Base-by-base conservation (phyloP, 192 early-diverging fungal genomes). In the Entomortierella lignicola region DNA sequence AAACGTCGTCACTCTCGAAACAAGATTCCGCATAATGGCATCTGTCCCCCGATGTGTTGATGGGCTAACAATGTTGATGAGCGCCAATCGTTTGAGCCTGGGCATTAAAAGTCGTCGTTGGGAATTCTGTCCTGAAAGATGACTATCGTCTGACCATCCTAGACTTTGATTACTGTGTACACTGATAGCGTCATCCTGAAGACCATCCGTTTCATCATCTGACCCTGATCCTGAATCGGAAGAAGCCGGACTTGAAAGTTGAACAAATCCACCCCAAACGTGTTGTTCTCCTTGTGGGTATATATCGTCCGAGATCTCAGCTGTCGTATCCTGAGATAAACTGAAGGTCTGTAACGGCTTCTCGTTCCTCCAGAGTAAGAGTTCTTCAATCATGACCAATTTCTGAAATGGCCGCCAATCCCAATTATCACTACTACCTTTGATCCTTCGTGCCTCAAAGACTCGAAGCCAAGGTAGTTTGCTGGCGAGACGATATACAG, bases 31-130 rank as follows among this genome's bases (percentile, higher is more conserved):
- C 62, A 72, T 65, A 1, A 60, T 31, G 0, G 41, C 26, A n/a
- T 72, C 71, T 0, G 71, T 72, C 3, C 71, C 71, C 0, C 71
- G 55, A 52, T 72, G 44, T 12, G 56, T 58, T 26, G 71, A 50
- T 18, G 71, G 61, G 17, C 71, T 72, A 20, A 64, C 71, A 53
- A 72, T 65, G 56, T 72, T 72, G 56, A 72, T 60, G 11, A 72
- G 48, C 0, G 62, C 71, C 20, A 72, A 47, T 43, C 50, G 44
- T n/a, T 44, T 58, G 12, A 72, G 63, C 17, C 41, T 34, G 1
- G 62, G 71, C 39, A 72, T 61, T 12, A 71, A 26, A 20, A 10
- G 25, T 41, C 20, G 21, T 25, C 52, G 59, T 13, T 55, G 25
- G 21, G 12, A 8, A 10, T 20, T 27, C 21, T 26, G 25, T 58